These are phyloP conservation scores for Beauveria sp. DNA, from an alignment of 2,329 filamentous ascomycete genomes.

Conservation along the genomic window DNA sequence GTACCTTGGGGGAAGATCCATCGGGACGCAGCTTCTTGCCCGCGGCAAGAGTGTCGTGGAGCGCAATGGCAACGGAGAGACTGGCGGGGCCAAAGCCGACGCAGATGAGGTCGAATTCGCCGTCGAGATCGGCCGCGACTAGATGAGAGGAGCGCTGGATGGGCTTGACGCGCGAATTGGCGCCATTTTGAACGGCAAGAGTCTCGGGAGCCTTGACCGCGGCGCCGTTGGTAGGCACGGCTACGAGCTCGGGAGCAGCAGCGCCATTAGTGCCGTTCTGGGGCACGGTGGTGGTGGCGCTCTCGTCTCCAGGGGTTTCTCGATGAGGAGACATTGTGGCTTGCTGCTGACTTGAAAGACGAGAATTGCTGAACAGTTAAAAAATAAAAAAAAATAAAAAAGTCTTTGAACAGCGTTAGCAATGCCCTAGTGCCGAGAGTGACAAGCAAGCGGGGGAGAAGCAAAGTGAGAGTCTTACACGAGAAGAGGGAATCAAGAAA, in stretches of 20 bases:
- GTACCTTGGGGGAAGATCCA: slow-evolving; percentile 55
- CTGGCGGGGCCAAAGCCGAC: slow-evolving; percentile 91
- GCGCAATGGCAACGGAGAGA: slow-evolving; percentile 78
- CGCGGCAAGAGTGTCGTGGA: slow-evolving; percentile 67
- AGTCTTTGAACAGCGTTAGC: neutral
- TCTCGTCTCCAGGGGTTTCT: slow-evolving; percentile 7
- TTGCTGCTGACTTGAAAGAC: neutral
- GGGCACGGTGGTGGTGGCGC: neutral
- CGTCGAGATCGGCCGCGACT: slow-evolving; percentile 46
- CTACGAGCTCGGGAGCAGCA: neutral
- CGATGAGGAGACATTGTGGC: slow-evolving; percentile 6
- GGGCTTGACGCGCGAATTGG: neutral
- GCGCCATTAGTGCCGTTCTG: slow-evolving; percentile 6
- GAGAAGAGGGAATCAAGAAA: neutral
- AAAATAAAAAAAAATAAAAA: neutral
- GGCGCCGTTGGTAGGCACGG: neutral
- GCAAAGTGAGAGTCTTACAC: neutral
- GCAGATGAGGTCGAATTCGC: slow-evolving; percentile 78
- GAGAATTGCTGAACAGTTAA: neutral
- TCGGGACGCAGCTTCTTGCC: slow-evolving; percentile 35
- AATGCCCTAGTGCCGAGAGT: neutral
- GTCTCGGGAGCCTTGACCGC: neutral
- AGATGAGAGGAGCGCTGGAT: slow-evolving; percentile 26
- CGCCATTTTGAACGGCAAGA: slow-evolving; percentile 2
- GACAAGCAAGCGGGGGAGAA: neutral